Evolutionary conservation across 108 stramenopile genomes (phyloP).

Genomic region (Discostella stelligeroides): DNA sequence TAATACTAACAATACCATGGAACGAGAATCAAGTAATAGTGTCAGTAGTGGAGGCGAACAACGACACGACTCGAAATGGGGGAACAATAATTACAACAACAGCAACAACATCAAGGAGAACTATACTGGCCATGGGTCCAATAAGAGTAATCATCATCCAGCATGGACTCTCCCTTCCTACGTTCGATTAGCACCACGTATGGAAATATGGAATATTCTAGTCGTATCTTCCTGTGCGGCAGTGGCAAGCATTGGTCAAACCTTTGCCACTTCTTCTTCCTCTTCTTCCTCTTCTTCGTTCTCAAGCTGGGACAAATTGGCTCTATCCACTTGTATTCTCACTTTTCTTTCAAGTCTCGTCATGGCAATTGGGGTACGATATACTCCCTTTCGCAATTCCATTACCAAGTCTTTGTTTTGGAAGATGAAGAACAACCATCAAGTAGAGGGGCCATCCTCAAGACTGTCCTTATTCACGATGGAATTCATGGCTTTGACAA

Average conservation of each 20-base stretch:
- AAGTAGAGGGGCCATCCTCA: too few species aligned
- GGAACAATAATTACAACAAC: not conserved
- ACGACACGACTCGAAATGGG: too few species aligned
- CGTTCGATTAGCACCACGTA: constrained; percentile 10
- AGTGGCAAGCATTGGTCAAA: constrained; percentile 8
- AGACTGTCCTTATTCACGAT: too few species aligned
- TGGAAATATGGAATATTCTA: constrained; percentile 24
- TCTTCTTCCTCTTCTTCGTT: too few species aligned
- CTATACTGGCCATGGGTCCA: too few species aligned
- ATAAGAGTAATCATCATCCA: not conserved
- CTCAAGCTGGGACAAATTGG: constrained; percentile 14
- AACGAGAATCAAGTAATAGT: too few species aligned
- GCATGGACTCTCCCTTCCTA: constrained; percentile 15
- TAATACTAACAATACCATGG: too few species aligned
- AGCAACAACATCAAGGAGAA: too few species aligned
- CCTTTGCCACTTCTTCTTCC: not conserved
- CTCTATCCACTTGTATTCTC: constrained; percentile 9
- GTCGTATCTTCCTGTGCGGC: constrained; percentile 24
- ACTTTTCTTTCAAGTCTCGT: not conserved
- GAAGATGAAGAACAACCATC: too few species aligned
- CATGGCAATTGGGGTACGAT: constrained; percentile 17
- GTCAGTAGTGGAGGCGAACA: too few species aligned
- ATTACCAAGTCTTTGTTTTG: constrained; percentile 6
- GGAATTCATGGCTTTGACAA: constrained; percentile 14
- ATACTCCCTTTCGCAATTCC: constrained; percentile 7